phyloP scores from a whole-genome alignment of 2,329 filamentous ascomycete genomes.

The Phialophora verrucosa region DNA sequence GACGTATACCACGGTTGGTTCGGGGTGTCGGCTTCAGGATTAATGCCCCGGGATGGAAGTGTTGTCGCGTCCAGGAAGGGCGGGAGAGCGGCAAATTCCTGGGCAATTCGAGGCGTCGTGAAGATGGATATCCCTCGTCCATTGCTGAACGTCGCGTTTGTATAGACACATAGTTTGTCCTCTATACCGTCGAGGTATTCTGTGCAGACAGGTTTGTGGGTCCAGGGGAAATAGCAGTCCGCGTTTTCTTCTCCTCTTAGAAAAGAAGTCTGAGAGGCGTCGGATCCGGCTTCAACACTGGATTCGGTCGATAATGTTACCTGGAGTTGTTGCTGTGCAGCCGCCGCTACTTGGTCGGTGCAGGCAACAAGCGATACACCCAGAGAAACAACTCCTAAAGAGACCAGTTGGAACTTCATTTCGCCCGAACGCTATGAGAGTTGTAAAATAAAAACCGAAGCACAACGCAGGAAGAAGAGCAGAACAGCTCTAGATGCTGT shows the following conservation, averaged over 20 bases:
- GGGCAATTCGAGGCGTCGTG: slow-evolving; percentile 31
- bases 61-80: slow-evolving; percentile 29
- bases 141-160: slow-evolving; percentile 30
- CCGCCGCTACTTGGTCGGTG: background rate
- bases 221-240: slow-evolving; percentile 20
- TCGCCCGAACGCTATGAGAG: background rate
- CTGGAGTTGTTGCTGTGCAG: background rate
- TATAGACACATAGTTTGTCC: slow-evolving; percentile 31
- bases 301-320: slow-evolving; percentile 2
- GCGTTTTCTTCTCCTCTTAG: background rate
- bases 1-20: slow-evolving; percentile 22
- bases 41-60: slow-evolving; percentile 24
- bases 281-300: background rate
- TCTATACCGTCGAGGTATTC: slow-evolving; percentile 23
- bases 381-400: slow-evolving; percentile 10
- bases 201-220: slow-evolving; percentile 30
- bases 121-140: slow-evolving; percentile 35
- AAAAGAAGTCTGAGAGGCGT: background rate
- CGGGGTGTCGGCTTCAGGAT: background rate
- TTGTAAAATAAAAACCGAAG: background rate
- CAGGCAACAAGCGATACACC: background rate
- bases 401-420: slow-evolving; percentile 24
- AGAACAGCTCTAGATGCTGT: background rate
- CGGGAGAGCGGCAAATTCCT: slow-evolving; percentile 19
- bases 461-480: background rate